A percentile compares a stretch with the other conserved stretches of the same genome.
Evolutionary conservation across 352 stramenopile species (phyloP).

Genomic region (Porosira glacialis): DNA sequence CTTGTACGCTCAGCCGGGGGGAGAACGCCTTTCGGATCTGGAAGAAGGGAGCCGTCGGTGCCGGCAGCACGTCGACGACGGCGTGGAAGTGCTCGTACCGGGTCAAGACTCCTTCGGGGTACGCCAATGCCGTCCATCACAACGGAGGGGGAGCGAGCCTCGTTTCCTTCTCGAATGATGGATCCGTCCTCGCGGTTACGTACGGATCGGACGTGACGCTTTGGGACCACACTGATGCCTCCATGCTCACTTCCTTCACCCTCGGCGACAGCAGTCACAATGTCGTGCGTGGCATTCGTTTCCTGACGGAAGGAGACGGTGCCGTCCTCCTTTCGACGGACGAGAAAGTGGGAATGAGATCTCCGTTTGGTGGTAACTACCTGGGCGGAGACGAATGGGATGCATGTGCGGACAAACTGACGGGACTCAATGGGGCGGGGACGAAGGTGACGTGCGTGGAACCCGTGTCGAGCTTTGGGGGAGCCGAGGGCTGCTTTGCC

Average conservation of each 20-base stretch:
- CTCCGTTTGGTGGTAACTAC: conserved; percentile 53
- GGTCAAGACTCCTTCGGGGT: conserved; percentile 56
- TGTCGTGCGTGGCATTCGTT: conserved; percentile 29
- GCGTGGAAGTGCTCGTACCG: conserved; percentile 71
- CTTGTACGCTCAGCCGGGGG: conserved; percentile 70
- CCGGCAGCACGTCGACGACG: conserved; percentile 1
- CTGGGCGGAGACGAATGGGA: conserved; percentile 53
- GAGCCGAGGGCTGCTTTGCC: conserved; percentile 34
- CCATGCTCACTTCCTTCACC: conserved; percentile 57
- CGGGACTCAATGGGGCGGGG: conserved; percentile 21
- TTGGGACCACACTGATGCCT: conserved; percentile 68
- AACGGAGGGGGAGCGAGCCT: conserved; percentile 23
- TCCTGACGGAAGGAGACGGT: conserved; percentile 43
- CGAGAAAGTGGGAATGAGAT: conserved; percentile 29
- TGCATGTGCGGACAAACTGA: conserved; percentile 15
- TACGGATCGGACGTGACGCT: conserved; percentile 69
- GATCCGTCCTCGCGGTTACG: conserved; percentile 63
- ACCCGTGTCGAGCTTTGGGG: no score
- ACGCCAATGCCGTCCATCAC: conserved; percentile 34
- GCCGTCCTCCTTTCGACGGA: conserved; percentile 35
- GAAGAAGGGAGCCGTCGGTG: conserved; percentile 31
- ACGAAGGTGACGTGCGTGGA: conserved; percentile 1
- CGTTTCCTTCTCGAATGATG: conserved; percentile 74
- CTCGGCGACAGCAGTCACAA: background rate
- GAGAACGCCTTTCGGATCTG: conserved; percentile 77